Conservation (phyloP, 2,329 filamentous ascomycete genomes). For the Paracorniculantispora psalliotae region DNA sequence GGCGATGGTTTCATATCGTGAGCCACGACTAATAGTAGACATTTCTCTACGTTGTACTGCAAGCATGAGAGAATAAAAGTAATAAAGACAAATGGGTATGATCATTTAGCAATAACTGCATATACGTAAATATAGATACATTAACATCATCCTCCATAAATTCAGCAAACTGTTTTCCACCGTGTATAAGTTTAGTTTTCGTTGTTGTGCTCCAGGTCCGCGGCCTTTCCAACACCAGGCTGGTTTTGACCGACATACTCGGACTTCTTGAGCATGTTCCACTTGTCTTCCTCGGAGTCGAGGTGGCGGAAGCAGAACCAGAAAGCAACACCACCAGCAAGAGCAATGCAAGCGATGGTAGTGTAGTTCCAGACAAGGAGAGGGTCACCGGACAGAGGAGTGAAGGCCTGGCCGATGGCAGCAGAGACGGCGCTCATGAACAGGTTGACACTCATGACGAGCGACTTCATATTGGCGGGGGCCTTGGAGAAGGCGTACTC, state of each 20-base stretch:
- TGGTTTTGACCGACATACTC: slow-evolving; percentile 37
- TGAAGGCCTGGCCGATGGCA: slow-evolving; percentile 65
- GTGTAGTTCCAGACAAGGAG: slow-evolving; percentile 69
- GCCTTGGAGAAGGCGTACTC: slow-evolving; percentile 77
- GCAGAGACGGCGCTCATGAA: slow-evolving; percentile 67
- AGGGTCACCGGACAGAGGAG: slow-evolving; percentile 57
- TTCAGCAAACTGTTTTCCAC: neutral
- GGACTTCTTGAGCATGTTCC: slow-evolving; percentile 56
- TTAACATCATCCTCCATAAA: slow-evolving; percentile 2
- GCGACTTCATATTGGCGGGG: slow-evolving; percentile 72
- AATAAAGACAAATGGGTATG: slow-evolving; percentile 12
- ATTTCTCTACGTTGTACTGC: neutral
- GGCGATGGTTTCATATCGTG: neutral
- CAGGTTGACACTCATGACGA: slow-evolving; percentile 66
- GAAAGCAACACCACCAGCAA: slow-evolving; percentile 58
- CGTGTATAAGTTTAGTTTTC: neutral
- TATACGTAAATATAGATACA: slow-evolving; percentile 6
- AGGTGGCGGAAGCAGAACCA: slow-evolving; percentile 64
- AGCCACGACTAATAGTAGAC: neutral
- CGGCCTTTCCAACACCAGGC: slow-evolving; percentile 28
- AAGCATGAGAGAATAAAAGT: neutral
- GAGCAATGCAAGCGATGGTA: slow-evolving; percentile 56
- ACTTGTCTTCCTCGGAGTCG: slow-evolving; percentile 61
- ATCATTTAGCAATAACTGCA: slow-evolving; percentile 1
- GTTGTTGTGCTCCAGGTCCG: slow-evolving; percentile 4